Percentiles rank a stretch among this genome's conserved stretches.
phyloP scores from a whole-genome alignment of 2,329 filamentous ascomycete species.

The Talaromyces pinophilus region DNA sequence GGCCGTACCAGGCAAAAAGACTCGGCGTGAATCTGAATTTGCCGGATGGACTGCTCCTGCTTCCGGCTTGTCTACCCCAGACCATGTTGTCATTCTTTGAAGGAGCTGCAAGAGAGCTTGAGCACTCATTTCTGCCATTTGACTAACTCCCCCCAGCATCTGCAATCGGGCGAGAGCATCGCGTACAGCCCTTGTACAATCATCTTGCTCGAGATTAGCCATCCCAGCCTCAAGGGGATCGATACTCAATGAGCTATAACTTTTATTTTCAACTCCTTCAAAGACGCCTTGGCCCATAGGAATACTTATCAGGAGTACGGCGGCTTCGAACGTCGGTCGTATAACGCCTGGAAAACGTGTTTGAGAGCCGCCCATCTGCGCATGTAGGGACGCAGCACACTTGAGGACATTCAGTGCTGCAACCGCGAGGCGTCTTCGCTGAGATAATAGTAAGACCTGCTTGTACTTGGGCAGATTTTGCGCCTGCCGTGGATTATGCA shows the following conservation, averaged over 20 bases:
- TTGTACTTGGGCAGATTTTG: neutral
- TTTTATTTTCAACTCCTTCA: neutral
- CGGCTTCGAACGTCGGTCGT: slow-evolving; percentile 1
- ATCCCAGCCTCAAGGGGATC: slow-evolving; percentile 9
- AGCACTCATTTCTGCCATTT: neutral
- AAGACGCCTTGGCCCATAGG: neutral
- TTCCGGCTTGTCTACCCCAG: neutral
- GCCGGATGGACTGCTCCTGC: neutral
- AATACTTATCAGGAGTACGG: neutral
- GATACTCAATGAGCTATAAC: neutral
- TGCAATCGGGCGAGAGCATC: neutral
- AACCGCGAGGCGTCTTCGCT: neutral
- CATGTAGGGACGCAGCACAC: neutral
- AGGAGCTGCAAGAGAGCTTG: neutral
- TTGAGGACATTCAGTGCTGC: neutral
- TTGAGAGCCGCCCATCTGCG: neutral
- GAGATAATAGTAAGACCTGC: neutral
- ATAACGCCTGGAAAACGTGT: neutral
- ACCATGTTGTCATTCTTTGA: neutral
- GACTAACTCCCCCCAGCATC: neutral
- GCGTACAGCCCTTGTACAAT: neutral
- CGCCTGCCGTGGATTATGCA: neutral
- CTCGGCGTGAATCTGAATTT: neutral
- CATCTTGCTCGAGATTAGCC: neutral
- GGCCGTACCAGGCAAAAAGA: neutral